Evolutionary conservation across 2,329 filamentous ascomycete genomes (phyloP).

Genomic region (Xylaria sp.): DNA sequence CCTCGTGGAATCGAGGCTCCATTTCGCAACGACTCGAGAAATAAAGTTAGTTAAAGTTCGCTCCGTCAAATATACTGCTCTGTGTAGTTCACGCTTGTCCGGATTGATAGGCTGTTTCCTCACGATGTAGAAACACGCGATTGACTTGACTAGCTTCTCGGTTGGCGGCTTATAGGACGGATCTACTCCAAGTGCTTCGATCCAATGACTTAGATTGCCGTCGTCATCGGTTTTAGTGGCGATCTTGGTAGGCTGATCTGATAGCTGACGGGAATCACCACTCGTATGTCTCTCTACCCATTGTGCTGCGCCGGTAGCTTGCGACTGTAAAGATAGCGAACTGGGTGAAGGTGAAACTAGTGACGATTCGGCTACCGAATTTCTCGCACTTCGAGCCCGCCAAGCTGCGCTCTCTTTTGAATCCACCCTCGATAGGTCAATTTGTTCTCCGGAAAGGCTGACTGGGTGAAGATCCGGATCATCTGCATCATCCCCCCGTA

Average conservation of each 20-base stretch:
- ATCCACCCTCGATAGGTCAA: conserved; percentile 67
- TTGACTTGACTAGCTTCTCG: conserved; percentile 74
- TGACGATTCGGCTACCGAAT: conserved; percentile 68
- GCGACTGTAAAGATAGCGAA: conserved; percentile 70
- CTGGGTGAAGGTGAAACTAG: conserved; percentile 75
- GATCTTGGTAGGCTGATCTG: conserved; percentile 64
- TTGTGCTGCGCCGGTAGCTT: conserved; percentile 59
- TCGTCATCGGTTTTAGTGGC: conserved; percentile 66
- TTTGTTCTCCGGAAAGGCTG: conserved; percentile 73
- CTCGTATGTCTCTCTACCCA: conserved; percentile 69
- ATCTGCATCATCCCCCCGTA: conserved; percentile 80
- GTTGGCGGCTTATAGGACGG: conserved; percentile 81
- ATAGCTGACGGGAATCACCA: conserved; percentile 60
- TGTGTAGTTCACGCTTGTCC: conserved; percentile 73
- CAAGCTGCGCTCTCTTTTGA: conserved; percentile 61
- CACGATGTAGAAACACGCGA: conserved; percentile 89
- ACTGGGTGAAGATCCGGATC: conserved; percentile 84
- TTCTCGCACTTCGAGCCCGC: conserved; percentile 63
- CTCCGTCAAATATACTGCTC: conserved; percentile 85
- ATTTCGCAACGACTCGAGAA: conserved; percentile 78
- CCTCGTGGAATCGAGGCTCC: conserved; percentile 77
- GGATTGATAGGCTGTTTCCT: conserved; percentile 61
- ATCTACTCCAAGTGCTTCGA: conserved; percentile 93
- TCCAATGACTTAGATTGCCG: conserved; percentile 80
- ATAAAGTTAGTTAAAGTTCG: conserved; percentile 81